Base-by-base conservation (phyloP, 1,284 basidiomycete species). In the Polyporus tsugae region DNA sequence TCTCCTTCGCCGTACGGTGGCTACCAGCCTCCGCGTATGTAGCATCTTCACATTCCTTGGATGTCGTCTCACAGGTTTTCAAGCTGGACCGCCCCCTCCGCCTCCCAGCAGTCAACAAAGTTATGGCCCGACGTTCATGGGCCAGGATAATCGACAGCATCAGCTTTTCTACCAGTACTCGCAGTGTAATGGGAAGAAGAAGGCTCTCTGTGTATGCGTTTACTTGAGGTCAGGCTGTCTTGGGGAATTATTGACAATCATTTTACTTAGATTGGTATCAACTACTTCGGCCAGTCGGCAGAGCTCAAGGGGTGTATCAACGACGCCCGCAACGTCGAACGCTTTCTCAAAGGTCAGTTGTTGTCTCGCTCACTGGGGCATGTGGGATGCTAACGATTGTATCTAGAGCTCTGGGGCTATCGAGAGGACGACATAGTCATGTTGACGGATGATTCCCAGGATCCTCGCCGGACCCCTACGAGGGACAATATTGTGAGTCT, bases 281-380 rank as follows among this genome's bases (percentile, higher is more conserved):
- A 97, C 82, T 97, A 97, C 78, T 75, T 88, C 65, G 89, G 91
- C 4, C 87, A 89, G 70, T 76, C 79, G 1, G 85, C 82, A 9
- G 88, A 90, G 75, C 81, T 97, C 44, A 81, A 83, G 29, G 95
- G 96, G 2, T 97, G 96, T 75, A 94, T 96, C 79, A 96, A 97
- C 78, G 96, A 98, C 74, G 95, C 89, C 0, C 81, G 85, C 58
- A 96, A 96, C 76, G 87, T 97, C 65, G 83, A 89, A 74, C 77
- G 82, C 7, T 97, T 97, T 82, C 81, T 97, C 38, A 84, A 84
- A 70, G 79, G 92, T 94, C 75, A 73, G 87, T 76, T 33, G 15
- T 17, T 33, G 11, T 65, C 25, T 29, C 5, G 11, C 6, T 22
- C 19, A 35, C 6, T 29, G 7, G n/a, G 19, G 15, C 36, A 38